These are phyloP conservation scores for Phytophthora boehmeriae DNA, from an alignment of 352 stramenopile species.

Conservation along the genomic window DNA sequence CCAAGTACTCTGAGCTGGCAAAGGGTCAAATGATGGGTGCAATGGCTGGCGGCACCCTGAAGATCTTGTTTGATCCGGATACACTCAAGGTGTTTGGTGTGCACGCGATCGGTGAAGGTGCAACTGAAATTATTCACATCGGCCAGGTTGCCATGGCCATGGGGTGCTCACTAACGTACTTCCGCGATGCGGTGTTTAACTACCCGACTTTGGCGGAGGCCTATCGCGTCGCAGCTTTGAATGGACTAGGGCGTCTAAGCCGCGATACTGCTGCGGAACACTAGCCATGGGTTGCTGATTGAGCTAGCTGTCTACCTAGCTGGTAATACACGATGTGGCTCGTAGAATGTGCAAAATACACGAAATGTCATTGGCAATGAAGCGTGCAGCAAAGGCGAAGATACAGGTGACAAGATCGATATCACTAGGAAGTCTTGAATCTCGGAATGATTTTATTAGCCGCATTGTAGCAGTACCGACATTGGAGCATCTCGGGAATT, in stretches of 20 bases:
- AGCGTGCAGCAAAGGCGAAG: constrained; percentile 7
- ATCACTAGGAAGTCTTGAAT: constrained; percentile 2
- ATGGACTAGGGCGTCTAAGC: constrained; percentile 87
- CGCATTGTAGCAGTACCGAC: constrained; percentile 22
- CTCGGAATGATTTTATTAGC: constrained; percentile 13
- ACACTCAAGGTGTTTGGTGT: constrained; percentile 86
- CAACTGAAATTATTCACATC: constrained; percentile 93
- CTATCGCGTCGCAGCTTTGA: constrained; percentile 88
- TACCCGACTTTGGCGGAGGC: constrained; percentile 92
- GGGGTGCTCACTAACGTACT: constrained; percentile 85
- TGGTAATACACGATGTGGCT: constrained; percentile 15
- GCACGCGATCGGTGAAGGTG: constrained; percentile 89
- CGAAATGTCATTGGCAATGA: constrained; percentile 2
- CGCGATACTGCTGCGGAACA: constrained; percentile 70
- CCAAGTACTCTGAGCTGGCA: constrained; percentile 87
- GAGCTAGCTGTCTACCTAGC: constrained; percentile 14
- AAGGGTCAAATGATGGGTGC: constrained; percentile 91
- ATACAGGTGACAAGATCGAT: constrained; percentile 8
- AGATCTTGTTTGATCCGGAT: constrained; percentile 88
- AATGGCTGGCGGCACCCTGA: constrained; percentile 82
- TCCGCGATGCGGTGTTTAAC: constrained; percentile 92
- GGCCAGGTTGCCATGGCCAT: constrained; percentile 90
- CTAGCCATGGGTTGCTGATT: constrained; percentile 21
- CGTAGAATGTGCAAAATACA: constrained; percentile 43
- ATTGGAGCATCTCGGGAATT: constrained; percentile 17